Conservation (phyloP, 164 flowering plant species). For the Vitis vinifera region DNA sequence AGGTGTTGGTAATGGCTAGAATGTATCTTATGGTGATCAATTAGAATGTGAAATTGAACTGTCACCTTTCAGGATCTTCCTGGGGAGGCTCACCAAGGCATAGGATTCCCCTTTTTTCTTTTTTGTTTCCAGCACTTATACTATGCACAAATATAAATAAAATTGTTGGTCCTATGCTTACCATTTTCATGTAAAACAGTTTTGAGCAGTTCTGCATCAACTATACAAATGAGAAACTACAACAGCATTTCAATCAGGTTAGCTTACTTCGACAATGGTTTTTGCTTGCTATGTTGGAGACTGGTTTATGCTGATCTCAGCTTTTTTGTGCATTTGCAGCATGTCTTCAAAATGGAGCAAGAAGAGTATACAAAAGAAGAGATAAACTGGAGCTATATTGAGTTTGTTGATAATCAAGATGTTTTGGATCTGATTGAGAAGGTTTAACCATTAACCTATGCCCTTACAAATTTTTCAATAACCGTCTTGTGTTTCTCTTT, state of each 20-base stretch:
- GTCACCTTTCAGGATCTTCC: background rate
- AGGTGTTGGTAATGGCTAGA: background rate
- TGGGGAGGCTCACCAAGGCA: background rate
- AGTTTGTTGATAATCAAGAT: constrained; percentile 97
- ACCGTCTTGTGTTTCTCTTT: no score
- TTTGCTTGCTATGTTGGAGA: background rate
- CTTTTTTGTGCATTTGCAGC: constrained; percentile 48
- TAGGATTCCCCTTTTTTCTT: background rate
- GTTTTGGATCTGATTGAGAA: constrained; percentile 93
- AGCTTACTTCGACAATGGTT: constrained; percentile 11
- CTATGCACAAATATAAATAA: background rate
- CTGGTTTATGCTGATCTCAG: background rate
- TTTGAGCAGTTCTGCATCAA: constrained; percentile 99
- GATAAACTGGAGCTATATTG: constrained; percentile 97
- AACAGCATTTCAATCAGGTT: constrained; percentile 98
- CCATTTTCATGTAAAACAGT: constrained; percentile 36
- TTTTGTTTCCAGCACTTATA: background rate
- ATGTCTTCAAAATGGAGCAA: constrained; percentile 98
- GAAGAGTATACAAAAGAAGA: constrained; percentile 95
- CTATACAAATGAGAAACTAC: constrained; percentile 95
- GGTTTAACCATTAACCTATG: constrained; percentile 32
- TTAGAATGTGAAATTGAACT: background rate
- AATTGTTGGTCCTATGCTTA: constrained; percentile 3
- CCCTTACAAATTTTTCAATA: no score
- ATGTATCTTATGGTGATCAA: background rate